These are phyloP conservation scores for Pseudisothecium myosuroides DNA, from an alignment of 225 moss, liverwort and hornwort genomes.

Conservation along the genomic window DNA sequence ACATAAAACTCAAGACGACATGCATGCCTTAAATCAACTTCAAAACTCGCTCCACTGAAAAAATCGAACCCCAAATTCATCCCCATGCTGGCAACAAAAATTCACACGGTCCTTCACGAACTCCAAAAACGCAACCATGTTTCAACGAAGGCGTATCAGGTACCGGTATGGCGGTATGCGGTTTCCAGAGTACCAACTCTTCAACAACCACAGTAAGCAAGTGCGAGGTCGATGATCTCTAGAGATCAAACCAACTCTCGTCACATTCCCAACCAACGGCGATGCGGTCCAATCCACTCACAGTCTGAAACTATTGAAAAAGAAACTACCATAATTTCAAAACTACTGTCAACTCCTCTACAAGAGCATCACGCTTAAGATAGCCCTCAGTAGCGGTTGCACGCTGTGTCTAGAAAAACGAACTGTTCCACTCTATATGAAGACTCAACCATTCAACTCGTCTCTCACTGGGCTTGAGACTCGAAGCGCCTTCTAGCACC, in stretches of 20 bases:
- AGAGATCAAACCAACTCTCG: constrained; percentile 13
- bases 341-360: background rate
- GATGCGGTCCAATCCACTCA: background rate
- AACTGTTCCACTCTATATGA: background rate
- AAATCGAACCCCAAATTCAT: background rate
- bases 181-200: background rate
- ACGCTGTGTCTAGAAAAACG: background rate
- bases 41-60: background rate
- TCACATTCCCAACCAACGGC: background rate
- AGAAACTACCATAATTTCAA: background rate
- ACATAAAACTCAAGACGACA: no score
- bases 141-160: background rate
- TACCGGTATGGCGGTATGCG: background rate
- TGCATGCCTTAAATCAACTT: background rate
- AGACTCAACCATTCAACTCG: background rate
- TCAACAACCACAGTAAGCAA: background rate
- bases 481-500: background rate
- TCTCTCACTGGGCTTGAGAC: background rate
- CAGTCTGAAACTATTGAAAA: background rate
- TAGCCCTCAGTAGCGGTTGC: background rate
- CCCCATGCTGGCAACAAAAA: background rate
- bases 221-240: background rate
- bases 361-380: background rate
- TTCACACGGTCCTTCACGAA: background rate
- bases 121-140: background rate